Conservation (phyloP, 2,329 filamentous ascomycete genomes). For the Xylariomycetidae sp. region DNA sequence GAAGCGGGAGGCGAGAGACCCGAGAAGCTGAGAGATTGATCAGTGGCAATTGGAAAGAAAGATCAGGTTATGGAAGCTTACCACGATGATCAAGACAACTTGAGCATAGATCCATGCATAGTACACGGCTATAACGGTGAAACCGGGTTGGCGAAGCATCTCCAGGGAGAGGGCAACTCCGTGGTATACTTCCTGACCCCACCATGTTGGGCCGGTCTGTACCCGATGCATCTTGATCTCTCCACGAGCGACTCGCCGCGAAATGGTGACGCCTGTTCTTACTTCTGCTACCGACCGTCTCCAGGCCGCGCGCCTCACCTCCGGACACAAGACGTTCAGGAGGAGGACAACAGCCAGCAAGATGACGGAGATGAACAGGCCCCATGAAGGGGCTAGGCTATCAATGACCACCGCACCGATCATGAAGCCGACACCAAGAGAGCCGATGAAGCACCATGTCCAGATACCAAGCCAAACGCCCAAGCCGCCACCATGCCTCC, state of each 20-base stretch:
- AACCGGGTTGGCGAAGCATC: conserved; percentile 71
- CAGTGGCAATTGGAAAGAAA: conserved; percentile 1
- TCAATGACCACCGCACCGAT: conserved; percentile 66
- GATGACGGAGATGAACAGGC: conserved; percentile 68
- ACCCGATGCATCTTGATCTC: conserved; percentile 73
- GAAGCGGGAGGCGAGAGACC: conserved; percentile 62
- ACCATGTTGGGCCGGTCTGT: conserved; percentile 66
- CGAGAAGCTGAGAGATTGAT: conserved; percentile 46
- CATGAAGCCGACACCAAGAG: conserved; percentile 65
- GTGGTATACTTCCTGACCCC: conserved; percentile 70
- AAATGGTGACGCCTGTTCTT: conserved; percentile 44
- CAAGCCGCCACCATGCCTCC: conserved; percentile 70
- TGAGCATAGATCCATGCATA: conserved; percentile 74
- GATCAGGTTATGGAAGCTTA: conserved; percentile 10
- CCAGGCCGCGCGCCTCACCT: conserved; percentile 64
- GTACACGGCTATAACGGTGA: conserved; percentile 66
- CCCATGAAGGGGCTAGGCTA: conserved; percentile 59
- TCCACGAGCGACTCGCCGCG: conserved; percentile 58
- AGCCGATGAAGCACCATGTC: conserved; percentile 72
- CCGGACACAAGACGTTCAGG: conserved; percentile 65
- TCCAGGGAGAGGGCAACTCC: conserved; percentile 59
- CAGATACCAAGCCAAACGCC: conserved; percentile 75
- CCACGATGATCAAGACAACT: conserved; percentile 63
- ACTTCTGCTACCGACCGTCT: conserved; percentile 63
- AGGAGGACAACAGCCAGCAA: conserved; percentile 59